phyloP scores from a whole-genome alignment of 768 basidiomycete species.

The Lactifluus echinatus region DNA sequence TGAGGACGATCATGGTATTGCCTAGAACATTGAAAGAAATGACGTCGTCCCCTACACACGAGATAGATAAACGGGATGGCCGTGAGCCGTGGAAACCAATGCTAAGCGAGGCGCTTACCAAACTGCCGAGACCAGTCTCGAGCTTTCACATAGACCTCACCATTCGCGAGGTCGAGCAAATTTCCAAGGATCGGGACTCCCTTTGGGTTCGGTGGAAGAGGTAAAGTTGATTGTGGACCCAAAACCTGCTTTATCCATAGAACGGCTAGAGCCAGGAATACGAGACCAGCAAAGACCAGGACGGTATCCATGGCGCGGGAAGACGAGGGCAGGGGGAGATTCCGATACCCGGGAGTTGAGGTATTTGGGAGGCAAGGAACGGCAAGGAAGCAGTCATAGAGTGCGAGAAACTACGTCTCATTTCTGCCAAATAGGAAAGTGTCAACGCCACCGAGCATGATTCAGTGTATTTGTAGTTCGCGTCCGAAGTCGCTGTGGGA shows the following conservation, averaged over 20 bases:
- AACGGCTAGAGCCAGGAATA: neutral
- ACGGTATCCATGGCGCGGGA: constrained; percentile 2
- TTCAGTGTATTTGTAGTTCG: neutral
- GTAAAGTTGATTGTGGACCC: neutral
- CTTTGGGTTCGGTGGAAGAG: constrained; percentile 23
- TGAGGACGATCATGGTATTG: constrained; percentile 19
- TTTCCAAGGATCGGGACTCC: constrained; percentile 23
- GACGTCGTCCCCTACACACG: constrained; percentile 11
- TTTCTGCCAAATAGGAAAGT: neutral
- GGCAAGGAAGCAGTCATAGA: too few species aligned
- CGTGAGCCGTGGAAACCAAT: neutral
- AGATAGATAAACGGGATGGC: neutral
- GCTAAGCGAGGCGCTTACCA: constrained; percentile 10
- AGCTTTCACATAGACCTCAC: constrained; percentile 18
- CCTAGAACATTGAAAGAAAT: constrained; percentile 19
- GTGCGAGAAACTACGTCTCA: neutral
- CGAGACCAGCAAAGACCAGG: neutral
- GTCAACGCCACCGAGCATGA: neutral
- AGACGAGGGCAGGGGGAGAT: neutral
- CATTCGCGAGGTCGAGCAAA: constrained; percentile 21
- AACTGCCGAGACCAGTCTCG: constrained; percentile 22
- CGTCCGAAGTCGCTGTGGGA: neutral
- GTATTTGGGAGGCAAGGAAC: neutral
- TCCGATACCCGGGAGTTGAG: too few species aligned
- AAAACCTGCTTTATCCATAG: constrained; percentile 14